Percentiles rank a stretch among this genome's conserved stretches.
These are phyloP conservation scores for Fagus crenata DNA, from an alignment of 306 rosid species.

Conservation along the genomic window DNA sequence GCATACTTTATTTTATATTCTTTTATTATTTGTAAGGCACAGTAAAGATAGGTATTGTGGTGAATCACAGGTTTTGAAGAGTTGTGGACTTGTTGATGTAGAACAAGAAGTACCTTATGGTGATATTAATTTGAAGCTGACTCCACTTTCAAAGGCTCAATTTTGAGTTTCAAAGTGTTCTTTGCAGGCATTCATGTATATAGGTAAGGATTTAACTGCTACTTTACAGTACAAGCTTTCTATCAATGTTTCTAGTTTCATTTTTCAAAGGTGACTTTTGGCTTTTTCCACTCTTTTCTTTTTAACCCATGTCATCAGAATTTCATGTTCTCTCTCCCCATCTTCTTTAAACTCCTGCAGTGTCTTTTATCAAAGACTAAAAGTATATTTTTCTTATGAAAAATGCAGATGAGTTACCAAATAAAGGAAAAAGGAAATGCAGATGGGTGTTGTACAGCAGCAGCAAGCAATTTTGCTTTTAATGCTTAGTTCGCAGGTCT, in stretches of 20 bases:
- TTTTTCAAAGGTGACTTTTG: too few species aligned
- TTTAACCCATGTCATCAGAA: too few species aligned
- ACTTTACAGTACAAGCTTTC: neutral
- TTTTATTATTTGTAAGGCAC: neutral
- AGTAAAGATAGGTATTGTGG: conserved; percentile 14
- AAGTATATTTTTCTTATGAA: too few species aligned
- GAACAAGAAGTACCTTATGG: conserved; percentile 72
- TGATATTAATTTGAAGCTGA: conserved; percentile 64
- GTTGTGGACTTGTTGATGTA: conserved; percentile 54
- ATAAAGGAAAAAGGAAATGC: neutral
- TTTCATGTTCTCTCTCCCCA: too few species aligned
- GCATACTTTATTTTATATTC: neutral
- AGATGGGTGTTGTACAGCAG: neutral
- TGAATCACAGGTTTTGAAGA: conserved; percentile 66
- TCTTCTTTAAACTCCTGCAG: too few species aligned
- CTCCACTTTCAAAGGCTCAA: conserved; percentile 52
- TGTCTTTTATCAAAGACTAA: too few species aligned
- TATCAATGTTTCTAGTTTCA: too few species aligned
- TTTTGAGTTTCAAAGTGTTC: conserved; percentile 37
- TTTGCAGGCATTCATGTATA: conserved; percentile 24
- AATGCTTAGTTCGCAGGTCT: neutral
- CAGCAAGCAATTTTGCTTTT: neutral
- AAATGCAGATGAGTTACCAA: neutral
- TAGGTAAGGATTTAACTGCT: conserved; percentile 36
- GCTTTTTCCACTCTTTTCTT: too few species aligned